Base-by-base conservation (phyloP, 1,139 yeast genomes). In the Taphrina pruni region DNA sequence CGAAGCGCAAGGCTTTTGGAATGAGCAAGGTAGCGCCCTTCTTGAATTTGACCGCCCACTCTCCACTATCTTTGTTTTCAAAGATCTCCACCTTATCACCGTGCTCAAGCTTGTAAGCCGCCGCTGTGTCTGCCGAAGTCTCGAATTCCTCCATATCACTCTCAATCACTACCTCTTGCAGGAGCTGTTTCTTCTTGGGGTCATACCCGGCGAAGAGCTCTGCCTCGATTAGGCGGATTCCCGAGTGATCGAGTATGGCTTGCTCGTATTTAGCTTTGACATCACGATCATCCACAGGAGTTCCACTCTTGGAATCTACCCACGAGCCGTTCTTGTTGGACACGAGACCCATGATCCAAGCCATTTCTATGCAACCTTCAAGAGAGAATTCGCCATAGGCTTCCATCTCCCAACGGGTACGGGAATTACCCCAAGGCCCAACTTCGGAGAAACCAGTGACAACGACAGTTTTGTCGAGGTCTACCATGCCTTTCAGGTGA, bases 321-420 rank as follows among this genome's bases (percentile, higher is more conserved):
- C 99, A 94, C 79, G 87, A 86, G 81, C 97, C 98, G 75, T 90
- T 91, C 79, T 88, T 92, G 83, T 94, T 94, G 81, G 90, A 90
- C 82, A 94, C 92, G 79, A 89, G 85, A 75, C 98, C 98, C 98
- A 94, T 94, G 75, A 94, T 92, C 98, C 98, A 94, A 67, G 99
- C 98, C 97, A 94, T 93, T 83, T 94, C 99, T 78, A 94, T 89
- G 77, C 97, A 89, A 78, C 99, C 99, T 82, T 94, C 99, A 76
- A 94, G 83, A n/a, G 98, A 93, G 81, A 94, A 94, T 78, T 90
- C 92, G 76, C 99, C 99, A 72, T 81, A 75, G 69, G 97, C 90
- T 83, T 94, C 99, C 97, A 94, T 94, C 81, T 94, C 98, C 99
- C 99, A 94, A 85, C 99, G 88, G 72, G 99, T 94, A 85, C 98